Evolutionary conservation across 257 asterid species (phyloP).

Genomic region (Solanum peruvianum): DNA sequence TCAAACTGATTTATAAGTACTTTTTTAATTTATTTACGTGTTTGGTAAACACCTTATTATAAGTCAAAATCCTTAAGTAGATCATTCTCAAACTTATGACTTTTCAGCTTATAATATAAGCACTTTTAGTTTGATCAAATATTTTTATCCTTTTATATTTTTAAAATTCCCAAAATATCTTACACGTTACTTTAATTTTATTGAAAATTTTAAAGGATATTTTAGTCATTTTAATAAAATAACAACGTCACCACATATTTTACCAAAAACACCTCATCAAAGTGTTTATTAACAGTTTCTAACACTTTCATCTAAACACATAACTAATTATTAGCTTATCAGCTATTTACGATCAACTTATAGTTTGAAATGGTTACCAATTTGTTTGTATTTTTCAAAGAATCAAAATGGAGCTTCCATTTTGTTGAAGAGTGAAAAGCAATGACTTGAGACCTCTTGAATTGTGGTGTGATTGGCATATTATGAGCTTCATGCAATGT

Average conservation of each 20-base stretch:
- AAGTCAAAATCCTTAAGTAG: too few species aligned
- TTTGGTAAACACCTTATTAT: too few species aligned
- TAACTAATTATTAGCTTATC: too few species aligned
- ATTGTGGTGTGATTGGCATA: neutral
- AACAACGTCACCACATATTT: neutral
- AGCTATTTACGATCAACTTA: neutral
- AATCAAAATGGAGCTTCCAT: conserved; percentile 43
- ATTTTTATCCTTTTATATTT: too few species aligned
- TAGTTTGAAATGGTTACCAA: conserved; percentile 11
- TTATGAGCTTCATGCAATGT: neutral
- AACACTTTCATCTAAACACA: too few species aligned
- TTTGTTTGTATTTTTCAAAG: conserved; percentile 23
- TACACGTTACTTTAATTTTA: too few species aligned
- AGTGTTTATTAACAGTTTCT: neutral
- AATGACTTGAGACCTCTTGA: conserved; percentile 16
- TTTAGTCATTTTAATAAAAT: neutral
- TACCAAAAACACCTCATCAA: neutral
- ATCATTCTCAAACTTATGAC: too few species aligned
- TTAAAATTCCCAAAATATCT: neutral
- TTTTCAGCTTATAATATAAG: neutral
- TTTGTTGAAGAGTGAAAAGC: conserved; percentile 36
- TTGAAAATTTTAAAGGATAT: neutral
- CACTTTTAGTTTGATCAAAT: neutral
- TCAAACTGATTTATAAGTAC: too few species aligned
- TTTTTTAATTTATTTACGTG: too few species aligned